These are phyloP conservation scores for Stipa capillata DNA, from an alignment of 176 grass and related monocot genomes.

Conservation along the genomic window DNA sequence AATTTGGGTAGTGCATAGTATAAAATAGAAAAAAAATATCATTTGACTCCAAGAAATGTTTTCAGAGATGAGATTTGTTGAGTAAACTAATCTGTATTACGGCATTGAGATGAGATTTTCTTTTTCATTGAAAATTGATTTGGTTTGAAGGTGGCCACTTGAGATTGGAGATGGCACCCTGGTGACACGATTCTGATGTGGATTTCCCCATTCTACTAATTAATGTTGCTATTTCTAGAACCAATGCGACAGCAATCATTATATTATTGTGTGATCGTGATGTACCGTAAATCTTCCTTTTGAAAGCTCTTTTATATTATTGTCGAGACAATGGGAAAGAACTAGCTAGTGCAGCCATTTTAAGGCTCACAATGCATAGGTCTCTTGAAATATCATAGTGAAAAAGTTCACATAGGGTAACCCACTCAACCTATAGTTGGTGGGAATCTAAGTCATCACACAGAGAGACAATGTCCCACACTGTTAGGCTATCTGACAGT, in stretches of 20 bases:
- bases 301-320: too few species aligned
- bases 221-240: not conserved
- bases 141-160: conserved; percentile 11
- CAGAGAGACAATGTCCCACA: not conserved
- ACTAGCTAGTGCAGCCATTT: not conserved
- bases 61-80: not conserved
- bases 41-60: not conserved
- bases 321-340: not conserved
- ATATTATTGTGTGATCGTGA: not conserved
- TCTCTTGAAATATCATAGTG: not conserved
- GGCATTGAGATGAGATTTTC: not conserved
- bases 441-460: not conserved
- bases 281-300: too few species aligned
- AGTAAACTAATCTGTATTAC: not conserved
- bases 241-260: not conserved
- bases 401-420: not conserved
- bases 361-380: not conserved
- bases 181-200: conserved; percentile 11
- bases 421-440: not conserved
- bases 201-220: not conserved
- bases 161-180: conserved; percentile 7
- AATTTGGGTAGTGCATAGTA: not conserved
- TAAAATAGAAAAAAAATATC: not conserved
- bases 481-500: too few species aligned
- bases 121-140: conserved; percentile 20